Evolutionary conservation across 2,329 filamentous ascomycete genomes (phyloP), one percentile per base, ranked within the genome.

Genomic region (Ophiostoma triangulosporum): DNA sequence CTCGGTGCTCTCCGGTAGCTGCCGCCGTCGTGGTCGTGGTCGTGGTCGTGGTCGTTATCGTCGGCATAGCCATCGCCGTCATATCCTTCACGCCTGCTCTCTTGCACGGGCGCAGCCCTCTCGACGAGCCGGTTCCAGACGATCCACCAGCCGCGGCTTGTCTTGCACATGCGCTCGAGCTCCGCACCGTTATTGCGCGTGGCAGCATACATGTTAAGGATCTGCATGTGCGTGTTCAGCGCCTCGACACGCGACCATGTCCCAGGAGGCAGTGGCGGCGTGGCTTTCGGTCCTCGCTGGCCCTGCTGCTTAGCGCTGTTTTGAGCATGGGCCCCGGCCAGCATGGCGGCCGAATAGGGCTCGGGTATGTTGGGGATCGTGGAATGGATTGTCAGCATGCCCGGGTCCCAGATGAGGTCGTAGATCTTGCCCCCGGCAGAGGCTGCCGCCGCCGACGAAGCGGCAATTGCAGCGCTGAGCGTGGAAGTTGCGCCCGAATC

Each of bases 141-240:
- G 29, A 85, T 71, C 81, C 82, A 85, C 79, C 81, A 85, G 1
- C 80, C 81, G 32, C 80, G 74, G 46, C 70, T 78, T 4, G 81
- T 84, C 69, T 84, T 83, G 60, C 75, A 78, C 1, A 80, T 84
- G 20, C 78, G 71, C 63, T 85, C 81, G 3, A 77, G 63, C 56
- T 78, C 75, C 4, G 66, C 65, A 15, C 60, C 58, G 33, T 70
- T 64, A 2, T 62, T 64, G 5, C 72, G 68, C 2, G 76, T 77
- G 8, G 70, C 64, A 17, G 68, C 66, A 59, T 78, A 75, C 8
- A 78, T 73, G 60, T 76, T 77, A 27, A 86, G 70, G 11, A 85
- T 72, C 59, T 84, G 79, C 54, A 75, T 74, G 60, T 85, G 81
- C 1, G 81, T 83, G 62, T 74, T 83, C 54, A 84, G 64, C 3